phyloP scores from a whole-genome alignment of 2,329 filamentous ascomycete genomes.

The Parastagonospora avenae region DNA sequence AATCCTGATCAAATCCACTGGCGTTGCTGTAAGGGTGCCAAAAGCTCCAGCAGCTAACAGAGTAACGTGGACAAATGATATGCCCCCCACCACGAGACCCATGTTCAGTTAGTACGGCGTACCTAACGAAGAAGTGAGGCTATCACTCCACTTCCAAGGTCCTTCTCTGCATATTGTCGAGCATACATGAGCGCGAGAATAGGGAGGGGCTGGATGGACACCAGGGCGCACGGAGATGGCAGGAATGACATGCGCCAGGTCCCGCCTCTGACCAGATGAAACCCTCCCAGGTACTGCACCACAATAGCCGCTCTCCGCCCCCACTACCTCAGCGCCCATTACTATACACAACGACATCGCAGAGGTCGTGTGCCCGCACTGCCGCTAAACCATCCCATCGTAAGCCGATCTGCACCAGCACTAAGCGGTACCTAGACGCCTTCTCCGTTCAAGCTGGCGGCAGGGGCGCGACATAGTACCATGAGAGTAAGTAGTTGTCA shows the following conservation, averaged over 20 bases:
- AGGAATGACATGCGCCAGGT: conserved; percentile 23
- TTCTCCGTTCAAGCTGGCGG: conserved; percentile 17
- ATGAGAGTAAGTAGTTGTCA: conserved; percentile 44
- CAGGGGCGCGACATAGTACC: conserved; percentile 32
- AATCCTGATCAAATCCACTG: conserved; percentile 13
- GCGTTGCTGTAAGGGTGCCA: conserved; percentile 17
- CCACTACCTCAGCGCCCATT: conserved; percentile 27
- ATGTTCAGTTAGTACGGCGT: conserved; percentile 21
- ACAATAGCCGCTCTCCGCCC: conserved; percentile 26
- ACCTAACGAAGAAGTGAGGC: conserved; percentile 37
- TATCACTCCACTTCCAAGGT: conserved; percentile 34
- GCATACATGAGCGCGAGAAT: conserved; percentile 26
- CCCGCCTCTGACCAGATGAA: conserved; percentile 19
- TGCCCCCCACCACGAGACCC: conserved; percentile 22
- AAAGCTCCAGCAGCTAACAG: conserved; percentile 29
- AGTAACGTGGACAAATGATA: conserved; percentile 45
- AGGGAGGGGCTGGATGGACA: conserved; percentile 17
- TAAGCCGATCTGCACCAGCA: conserved; percentile 14
- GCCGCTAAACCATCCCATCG: conserved; percentile 10
- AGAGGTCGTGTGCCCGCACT: conserved; percentile 30
- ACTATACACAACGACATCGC: conserved; percentile 27
- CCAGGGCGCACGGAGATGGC: conserved; percentile 18
- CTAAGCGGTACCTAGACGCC: conserved; percentile 23
- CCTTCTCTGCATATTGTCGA: conserved; percentile 34
- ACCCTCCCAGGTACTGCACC: conserved; percentile 18